Percentiles rank a stretch among this genome's conserved stretches.
Evolutionary conservation across 2,329 filamentous ascomycete species (phyloP).

Genomic region (Pseudogymnoascus sp.): DNA sequence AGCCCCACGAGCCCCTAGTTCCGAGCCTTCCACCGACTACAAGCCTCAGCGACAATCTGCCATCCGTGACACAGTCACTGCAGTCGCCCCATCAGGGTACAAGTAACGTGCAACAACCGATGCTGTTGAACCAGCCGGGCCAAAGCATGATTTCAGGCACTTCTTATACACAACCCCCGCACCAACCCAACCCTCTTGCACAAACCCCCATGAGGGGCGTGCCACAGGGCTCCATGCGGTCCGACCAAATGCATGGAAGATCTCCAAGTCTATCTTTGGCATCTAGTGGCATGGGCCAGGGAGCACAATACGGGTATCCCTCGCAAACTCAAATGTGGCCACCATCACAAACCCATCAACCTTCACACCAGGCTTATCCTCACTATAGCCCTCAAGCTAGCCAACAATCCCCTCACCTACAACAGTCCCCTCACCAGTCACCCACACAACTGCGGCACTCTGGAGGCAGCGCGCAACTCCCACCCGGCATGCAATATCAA

Average conservation of each 20-base stretch:
- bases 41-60: constrained; percentile 34
- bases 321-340: constrained; percentile 57
- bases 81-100: constrained; percentile 51
- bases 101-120: constrained; percentile 46
- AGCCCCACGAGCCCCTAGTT: constrained; percentile 68
- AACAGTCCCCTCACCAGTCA: constrained; percentile 44
- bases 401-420: constrained; percentile 29
- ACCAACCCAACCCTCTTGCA: constrained; percentile 61
- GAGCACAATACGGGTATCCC: constrained; percentile 49
- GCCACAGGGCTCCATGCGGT: constrained; percentile 46
- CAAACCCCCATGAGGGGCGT: constrained; percentile 67
- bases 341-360: constrained; percentile 51
- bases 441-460: constrained; percentile 53
- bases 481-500: constrained; percentile 52
- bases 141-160: constrained; percentile 39
- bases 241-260: constrained; percentile 58
- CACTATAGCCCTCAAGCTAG: constrained; percentile 42
- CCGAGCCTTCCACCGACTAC: constrained; percentile 32
- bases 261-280: constrained; percentile 52
- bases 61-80: constrained; percentile 45
- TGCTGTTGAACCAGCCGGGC: constrained; percentile 33
- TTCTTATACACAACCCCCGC: constrained; percentile 63
- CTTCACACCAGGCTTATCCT: constrained; percentile 47
- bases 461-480: constrained; percentile 45
- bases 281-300: constrained; percentile 44